phyloP scores from a whole-genome alignment of 192 early-diverging fungal genomes.

The Linnemannia exigua region DNA sequence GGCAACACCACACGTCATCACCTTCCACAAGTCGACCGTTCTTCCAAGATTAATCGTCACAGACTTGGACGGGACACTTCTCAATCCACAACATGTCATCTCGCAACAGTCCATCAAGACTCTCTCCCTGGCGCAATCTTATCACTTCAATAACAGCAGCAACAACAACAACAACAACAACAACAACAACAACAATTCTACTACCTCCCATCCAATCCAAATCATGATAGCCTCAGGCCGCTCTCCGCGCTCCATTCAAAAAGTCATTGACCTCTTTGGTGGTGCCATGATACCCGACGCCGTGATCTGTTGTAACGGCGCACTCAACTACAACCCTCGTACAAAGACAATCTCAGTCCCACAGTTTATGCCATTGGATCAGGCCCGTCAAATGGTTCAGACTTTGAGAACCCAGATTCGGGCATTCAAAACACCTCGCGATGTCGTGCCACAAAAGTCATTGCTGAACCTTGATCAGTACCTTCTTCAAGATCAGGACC shows the following conservation, averaged over 20 bases:
- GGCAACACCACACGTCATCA: neutral
- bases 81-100: slow-evolving; percentile 52
- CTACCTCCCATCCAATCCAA: slow-evolving; percentile 14
- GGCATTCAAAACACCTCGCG: neutral
- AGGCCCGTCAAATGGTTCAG: slow-evolving; percentile 7
- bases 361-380: slow-evolving; percentile 34
- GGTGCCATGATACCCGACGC: slow-evolving; percentile 55
- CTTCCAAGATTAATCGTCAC: slow-evolving; percentile 36
- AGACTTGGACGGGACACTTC: slow-evolving; percentile 61
- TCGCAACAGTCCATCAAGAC: slow-evolving; percentile 40
- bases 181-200: neutral
- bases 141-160: neutral
- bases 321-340: slow-evolving; percentile 46
- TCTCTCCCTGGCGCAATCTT: slow-evolving; percentile 35
- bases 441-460: neutral
- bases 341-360: slow-evolving; percentile 31
- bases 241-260: slow-evolving; percentile 56
- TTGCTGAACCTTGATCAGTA: neutral
- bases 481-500: neutral
- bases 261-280: slow-evolving; percentile 56
- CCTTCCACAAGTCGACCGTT: slow-evolving; percentile 27
- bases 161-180: neutral
- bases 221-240: slow-evolving; percentile 63
- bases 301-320: slow-evolving; percentile 61
- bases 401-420: slow-evolving; percentile 9